These are phyloP conservation scores for Linnemannia hyalina DNA, from an alignment of 192 early-diverging fungal genomes.

Conservation along the genomic window DNA sequence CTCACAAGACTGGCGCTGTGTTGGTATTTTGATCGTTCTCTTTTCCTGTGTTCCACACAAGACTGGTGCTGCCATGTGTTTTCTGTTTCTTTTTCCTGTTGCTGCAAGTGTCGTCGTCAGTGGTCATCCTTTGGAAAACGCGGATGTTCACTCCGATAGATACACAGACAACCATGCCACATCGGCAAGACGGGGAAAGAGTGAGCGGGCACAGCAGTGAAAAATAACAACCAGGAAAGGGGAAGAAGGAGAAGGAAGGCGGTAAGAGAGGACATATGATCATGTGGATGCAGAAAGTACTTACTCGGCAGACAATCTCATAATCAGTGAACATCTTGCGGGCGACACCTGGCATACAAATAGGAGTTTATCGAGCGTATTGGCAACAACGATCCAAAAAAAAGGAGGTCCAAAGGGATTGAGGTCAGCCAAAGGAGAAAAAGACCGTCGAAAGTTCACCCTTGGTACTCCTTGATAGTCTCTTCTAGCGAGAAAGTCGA, in stretches of 20 bases:
- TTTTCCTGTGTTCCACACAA: too few relatives aligned
- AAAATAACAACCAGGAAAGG: neutral
- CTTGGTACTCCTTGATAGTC: neutral
- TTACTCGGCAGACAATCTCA: slow-evolving; percentile 92
- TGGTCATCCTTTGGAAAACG: neutral
- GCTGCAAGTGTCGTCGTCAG: neutral
- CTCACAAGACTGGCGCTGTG: neutral
- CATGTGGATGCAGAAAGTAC: slow-evolving; percentile 28
- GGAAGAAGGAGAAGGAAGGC: neutral
- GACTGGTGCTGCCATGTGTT: too few relatives aligned
- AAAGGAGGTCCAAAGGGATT: slow-evolving; percentile 1
- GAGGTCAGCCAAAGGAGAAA: slow-evolving; percentile 2
- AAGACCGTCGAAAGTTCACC: neutral
- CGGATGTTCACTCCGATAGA: neutral
- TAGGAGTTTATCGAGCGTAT: slow-evolving; percentile 6
- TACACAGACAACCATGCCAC: neutral
- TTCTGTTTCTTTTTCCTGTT: neutral
- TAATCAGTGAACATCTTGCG: slow-evolving; percentile 95
- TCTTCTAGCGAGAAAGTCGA: neutral
- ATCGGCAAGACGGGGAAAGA: neutral
- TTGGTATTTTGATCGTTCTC: neutral
- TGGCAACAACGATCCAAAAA: neutral
- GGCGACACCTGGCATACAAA: slow-evolving; percentile 65
- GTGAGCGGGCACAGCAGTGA: neutral
- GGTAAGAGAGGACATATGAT: neutral